Evolutionary conservation across 2,329 filamentous ascomycete genomes (phyloP), one percentile per base, ranked within the genome.

Genomic region (Macroventuria anomochaeta): DNA sequence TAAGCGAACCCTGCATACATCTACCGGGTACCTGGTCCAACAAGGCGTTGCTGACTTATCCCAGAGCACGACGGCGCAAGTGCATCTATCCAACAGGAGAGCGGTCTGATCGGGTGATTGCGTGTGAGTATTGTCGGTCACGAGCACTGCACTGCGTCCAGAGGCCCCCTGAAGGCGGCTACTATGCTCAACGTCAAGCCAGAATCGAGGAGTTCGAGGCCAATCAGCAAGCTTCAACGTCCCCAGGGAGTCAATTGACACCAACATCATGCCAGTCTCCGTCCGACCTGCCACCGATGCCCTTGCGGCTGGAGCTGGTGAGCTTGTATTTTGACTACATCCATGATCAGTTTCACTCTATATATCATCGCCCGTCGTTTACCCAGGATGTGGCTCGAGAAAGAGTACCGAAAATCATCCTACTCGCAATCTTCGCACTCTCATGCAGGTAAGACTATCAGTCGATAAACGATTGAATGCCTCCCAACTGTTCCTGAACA

Each of bases 301-400:
- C 54, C 5, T 31, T 64, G 31, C 57, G 63, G 41, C 53, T 37
- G 13, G 62, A 63, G 26, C 36, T 66, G 20, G 57, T 62, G 12
- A 52, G 42, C 17, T 46, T 66, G 43, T 66, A 66, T 39, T 66
- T 66, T 44, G 62, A 66, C 43, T 64, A 64, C 53, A 66, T 66
- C 0, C 63, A 66, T 38, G 63, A 66, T 25, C 63, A 66, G 13
- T 66, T 63, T 7, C 63, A 66, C 34, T 66, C 60, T 5, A 62
- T 66, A 52, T 66, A 64, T 11, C 63, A 66, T 8, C 59, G 59
- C 15, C 50, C 25, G 5, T 64, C 62, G 1, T 66, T 66, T 38
- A 57, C 61, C 38, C 56, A 60, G 26, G 57, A 63, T 38, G 60
- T 64, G 7, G 46, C 43, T 4, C 46, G 57, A 21, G 52, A 63